Conservation (phyloP, 805 yeast species). For the Metschnikowia amazonensis region DNA sequence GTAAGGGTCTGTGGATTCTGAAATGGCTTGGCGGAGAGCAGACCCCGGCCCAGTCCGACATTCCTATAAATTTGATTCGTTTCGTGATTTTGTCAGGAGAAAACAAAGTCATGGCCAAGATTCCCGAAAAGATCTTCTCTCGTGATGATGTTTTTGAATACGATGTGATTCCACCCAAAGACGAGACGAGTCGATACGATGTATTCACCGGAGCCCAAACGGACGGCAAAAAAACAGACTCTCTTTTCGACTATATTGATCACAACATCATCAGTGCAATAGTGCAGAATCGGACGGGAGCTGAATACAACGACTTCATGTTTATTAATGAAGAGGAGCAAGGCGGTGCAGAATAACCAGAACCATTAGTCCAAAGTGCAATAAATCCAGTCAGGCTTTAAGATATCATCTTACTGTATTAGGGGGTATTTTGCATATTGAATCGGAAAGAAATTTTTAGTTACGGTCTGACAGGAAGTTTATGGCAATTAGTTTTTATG, state of each 20-base stretch:
- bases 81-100: slow-evolving; percentile 71
- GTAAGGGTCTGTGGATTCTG: slow-evolving; percentile 12
- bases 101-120: slow-evolving; percentile 62
- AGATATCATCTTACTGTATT: no score
- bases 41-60: slow-evolving; percentile 16
- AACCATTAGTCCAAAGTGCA: background rate
- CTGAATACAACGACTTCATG: slow-evolving; percentile 18
- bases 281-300: slow-evolving; percentile 32
- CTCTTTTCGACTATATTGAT: slow-evolving; percentile 43
- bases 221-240: slow-evolving; percentile 22
- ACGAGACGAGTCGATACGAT: slow-evolving; percentile 32
- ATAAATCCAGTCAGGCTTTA: no score
- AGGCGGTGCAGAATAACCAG: background rate
- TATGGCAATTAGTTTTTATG: background rate
- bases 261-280: slow-evolving; percentile 44
- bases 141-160: slow-evolving; percentile 61
- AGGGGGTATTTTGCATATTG: no score
- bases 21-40: slow-evolving; percentile 10
- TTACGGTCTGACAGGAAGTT: no score
- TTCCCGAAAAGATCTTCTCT: slow-evolving; percentile 61
- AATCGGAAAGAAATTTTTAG: no score
- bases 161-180: slow-evolving; percentile 66
- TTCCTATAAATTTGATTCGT: slow-evolving; percentile 62
- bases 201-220: slow-evolving; percentile 29
- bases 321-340: slow-evolving; percentile 4